Conservation (phyloP, 2,329 filamentous ascomycete species). For the Trichoderma simmonsii region DNA sequence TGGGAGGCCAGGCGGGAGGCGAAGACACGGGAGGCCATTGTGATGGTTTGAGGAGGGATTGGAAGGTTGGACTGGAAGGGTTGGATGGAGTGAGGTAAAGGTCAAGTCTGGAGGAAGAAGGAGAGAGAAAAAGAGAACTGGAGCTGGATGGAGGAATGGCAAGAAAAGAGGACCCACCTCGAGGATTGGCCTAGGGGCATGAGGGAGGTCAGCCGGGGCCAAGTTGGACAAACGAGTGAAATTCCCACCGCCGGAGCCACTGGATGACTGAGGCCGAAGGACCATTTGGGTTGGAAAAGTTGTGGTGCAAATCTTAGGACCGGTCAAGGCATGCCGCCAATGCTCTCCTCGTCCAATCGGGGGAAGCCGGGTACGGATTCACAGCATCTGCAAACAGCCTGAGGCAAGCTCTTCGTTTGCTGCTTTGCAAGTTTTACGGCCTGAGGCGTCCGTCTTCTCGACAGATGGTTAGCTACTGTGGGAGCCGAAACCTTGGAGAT, state of each 20-base stretch:
- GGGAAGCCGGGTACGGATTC: slow-evolving; percentile 35
- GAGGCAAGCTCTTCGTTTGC: slow-evolving; percentile 25
- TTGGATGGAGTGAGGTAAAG: slow-evolving; percentile 32
- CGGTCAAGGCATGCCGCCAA: slow-evolving; percentile 25
- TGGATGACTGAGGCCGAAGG: slow-evolving; percentile 19
- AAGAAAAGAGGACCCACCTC: slow-evolving; percentile 39
- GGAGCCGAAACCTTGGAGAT: background rate
- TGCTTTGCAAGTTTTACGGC: slow-evolving; percentile 25
- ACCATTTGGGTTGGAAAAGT: background rate
- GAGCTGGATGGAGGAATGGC: slow-evolving; percentile 37
- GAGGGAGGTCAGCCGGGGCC: slow-evolving; percentile 36
- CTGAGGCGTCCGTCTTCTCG: slow-evolving; percentile 30
- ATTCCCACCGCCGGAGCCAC: slow-evolving; percentile 28
- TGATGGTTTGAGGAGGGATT: slow-evolving; percentile 49
- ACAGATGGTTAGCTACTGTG: background rate
- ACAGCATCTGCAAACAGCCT: background rate
- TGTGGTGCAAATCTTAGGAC: slow-evolving; percentile 29
- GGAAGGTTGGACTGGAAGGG: slow-evolving; percentile 30
- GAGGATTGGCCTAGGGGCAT: slow-evolving; percentile 31
- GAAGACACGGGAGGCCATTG: slow-evolving; percentile 80
- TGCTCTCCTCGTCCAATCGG: slow-evolving; percentile 31
- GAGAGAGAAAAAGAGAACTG: slow-evolving; percentile 34
- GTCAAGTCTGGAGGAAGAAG: slow-evolving; percentile 30
- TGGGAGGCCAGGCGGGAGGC: slow-evolving; percentile 73
- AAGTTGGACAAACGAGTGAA: slow-evolving; percentile 33